phyloP scores from a whole-genome alignment of 345 rosid genomes.

The Linum lewisii region DNA sequence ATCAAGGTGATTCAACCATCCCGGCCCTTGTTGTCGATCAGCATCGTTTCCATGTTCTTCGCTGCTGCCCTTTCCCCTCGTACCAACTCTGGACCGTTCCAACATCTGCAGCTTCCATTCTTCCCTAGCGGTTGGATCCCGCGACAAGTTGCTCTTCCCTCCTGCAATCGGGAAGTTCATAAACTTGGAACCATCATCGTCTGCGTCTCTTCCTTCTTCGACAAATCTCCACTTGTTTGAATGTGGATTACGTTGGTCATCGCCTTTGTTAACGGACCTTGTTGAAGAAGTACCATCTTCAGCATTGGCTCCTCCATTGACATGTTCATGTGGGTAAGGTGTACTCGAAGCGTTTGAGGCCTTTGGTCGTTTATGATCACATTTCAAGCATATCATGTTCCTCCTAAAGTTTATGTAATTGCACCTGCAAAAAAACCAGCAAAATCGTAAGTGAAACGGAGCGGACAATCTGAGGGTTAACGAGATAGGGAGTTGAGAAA shows the following conservation, averaged over 20 bases:
- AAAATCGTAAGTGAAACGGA: background rate
- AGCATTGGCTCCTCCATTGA: conserved; percentile 3
- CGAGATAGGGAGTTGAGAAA: background rate
- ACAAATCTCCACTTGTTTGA: conserved; percentile 43
- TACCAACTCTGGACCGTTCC: conserved; percentile 13
- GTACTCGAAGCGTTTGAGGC: conserved; percentile 22
- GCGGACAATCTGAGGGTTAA: background rate
- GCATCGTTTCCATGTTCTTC: conserved; percentile 12
- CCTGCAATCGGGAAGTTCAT: conserved; percentile 51
- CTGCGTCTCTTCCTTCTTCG: conserved; percentile 24
- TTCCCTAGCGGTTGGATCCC: conserved; percentile 29
- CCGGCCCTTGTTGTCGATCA: conserved; percentile 7
- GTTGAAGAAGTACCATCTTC: background rate
- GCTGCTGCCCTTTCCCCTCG: conserved; percentile 14
- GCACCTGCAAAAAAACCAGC: conserved; percentile 37
- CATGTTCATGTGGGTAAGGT: conserved; percentile 11
- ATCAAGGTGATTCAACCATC: conserved; percentile 27
- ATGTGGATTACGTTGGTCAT: conserved; percentile 14
- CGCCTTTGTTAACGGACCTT: background rate
- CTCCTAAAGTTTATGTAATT: conserved; percentile 74
- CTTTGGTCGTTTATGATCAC: conserved; percentile 69
- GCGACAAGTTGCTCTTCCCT: conserved; percentile 46
- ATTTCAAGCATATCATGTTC: conserved; percentile 72
- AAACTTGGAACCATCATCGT: conserved; percentile 19
- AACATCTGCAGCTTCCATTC: conserved; percentile 49